Base-by-base conservation (phyloP, 2,329 filamentous ascomycete genomes). In the Diaporthe ampelina region DNA sequence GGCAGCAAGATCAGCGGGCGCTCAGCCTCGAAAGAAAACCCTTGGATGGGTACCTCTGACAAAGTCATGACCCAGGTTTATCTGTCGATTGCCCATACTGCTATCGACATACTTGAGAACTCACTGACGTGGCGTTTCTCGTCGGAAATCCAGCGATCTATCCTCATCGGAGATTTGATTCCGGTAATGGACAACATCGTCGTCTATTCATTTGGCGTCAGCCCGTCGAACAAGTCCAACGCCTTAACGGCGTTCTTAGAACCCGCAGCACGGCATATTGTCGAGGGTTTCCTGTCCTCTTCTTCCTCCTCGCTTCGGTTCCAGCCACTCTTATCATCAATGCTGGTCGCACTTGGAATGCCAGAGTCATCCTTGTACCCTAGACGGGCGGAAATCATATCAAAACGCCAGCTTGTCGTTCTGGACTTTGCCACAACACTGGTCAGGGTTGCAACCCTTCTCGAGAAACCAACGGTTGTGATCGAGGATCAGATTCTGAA, bases 31-130 rank as follows among this genome's bases (percentile, higher is more conserved):
- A 85, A 83, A 45, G 80, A 87, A 13, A 90, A 89, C 76, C 84
- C 91, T 74, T 92, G 92, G 84, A 89, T 94, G 50, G 93, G 93
- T 8, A 92, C 94, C 43, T 94, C 95, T 7, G 94, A 97, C 77
- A 93, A 95, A 80, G 89, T 94, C 52, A 89, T 97, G 78, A 89
- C 91, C 58, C 91, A 90, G 63, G 92, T 95, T 24, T 87, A 95
- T 52, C 86, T 93, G 59, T 91, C 92, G 5, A 93, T 96, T 78
- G 92, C 93, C 9, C 92, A 94, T 77, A 92, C 92, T 2, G 88
- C 94, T 76, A 89, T 97, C 32, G 95, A 97, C 79, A 90, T 97
- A 9, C 93, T 97, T 78, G 95, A 97, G 84, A 97, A 93, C 82
- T 94, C 93, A 50, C 90, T 91, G 40, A 95, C 92, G 7, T 99